phyloP scores from a whole-genome alignment of 768 basidiomycete species.

The Chalciporus piperatus region DNA sequence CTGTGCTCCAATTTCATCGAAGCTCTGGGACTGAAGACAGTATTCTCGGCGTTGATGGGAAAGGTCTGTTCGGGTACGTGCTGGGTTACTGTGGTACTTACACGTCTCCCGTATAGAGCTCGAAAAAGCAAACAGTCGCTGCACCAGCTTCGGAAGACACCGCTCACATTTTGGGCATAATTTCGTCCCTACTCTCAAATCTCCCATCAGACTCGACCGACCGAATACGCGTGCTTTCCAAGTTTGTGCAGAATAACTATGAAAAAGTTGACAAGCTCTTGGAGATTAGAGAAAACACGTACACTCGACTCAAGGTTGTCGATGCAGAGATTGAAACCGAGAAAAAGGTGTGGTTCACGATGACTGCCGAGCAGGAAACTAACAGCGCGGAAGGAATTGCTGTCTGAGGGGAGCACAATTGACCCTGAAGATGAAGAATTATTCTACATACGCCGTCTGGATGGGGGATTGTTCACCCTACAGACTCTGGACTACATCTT shows the following conservation, averaged over 20 bases:
- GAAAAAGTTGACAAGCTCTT: slow-evolving; percentile 93
- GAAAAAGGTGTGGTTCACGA: slow-evolving; percentile 47
- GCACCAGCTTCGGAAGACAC: slow-evolving; percentile 73
- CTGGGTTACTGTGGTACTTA: slow-evolving; percentile 7
- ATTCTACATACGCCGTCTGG: slow-evolving; percentile 84
- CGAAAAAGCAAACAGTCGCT: slow-evolving; percentile 64
- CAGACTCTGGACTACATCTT: slow-evolving; percentile 93
- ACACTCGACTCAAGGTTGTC: slow-evolving; percentile 52
- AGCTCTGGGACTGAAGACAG: slow-evolving; percentile 78
- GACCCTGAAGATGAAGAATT: slow-evolving; percentile 63
- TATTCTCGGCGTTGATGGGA: slow-evolving; percentile 93
- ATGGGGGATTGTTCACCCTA: slow-evolving; percentile 82
- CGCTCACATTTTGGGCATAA: slow-evolving; percentile 83
- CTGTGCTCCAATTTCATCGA: slow-evolving; percentile 87
- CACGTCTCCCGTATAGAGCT: slow-evolving; percentile 28
- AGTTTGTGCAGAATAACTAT: slow-evolving; percentile 91
- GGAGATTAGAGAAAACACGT: slow-evolving; percentile 77
- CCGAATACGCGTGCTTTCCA: slow-evolving; percentile 80
- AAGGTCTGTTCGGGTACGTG: slow-evolving; percentile 53
- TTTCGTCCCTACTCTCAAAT: slow-evolving; percentile 84
- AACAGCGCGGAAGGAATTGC: slow-evolving; percentile 36
- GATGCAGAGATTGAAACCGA: slow-evolving; percentile 70
- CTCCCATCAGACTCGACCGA: slow-evolving; percentile 80
- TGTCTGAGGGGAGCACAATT: slow-evolving; percentile 55
- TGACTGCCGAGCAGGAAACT: neutral